phyloP scores from a whole-genome alignment of 2,329 filamentous ascomycete species.

The Trichocomaceae sp. region DNA sequence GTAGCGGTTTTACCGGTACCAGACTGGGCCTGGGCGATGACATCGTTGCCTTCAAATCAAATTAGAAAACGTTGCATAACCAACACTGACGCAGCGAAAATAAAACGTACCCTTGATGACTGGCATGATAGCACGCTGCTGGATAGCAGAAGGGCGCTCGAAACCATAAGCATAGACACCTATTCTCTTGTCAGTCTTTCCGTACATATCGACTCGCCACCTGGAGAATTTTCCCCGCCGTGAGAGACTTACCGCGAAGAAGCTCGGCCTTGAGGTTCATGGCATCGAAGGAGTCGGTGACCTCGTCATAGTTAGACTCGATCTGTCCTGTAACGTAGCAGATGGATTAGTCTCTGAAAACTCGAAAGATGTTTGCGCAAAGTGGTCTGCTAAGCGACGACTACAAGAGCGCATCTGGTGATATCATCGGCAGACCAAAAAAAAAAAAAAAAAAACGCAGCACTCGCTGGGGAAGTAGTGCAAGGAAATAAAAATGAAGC shows the following conservation, averaged over 20 bases:
- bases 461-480: not conserved
- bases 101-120: slow-evolving; percentile 86
- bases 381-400: not conserved
- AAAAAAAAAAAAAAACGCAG: not conserved
- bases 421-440: slow-evolving; percentile 1
- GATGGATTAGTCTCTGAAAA: slow-evolving; percentile 8
- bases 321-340: slow-evolving; percentile 69
- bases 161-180: slow-evolving; percentile 99
- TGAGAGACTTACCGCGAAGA: slow-evolving; percentile 68
- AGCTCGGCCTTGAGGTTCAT: slow-evolving; percentile 98
- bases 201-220: slow-evolving; percentile 17
- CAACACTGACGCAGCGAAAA: not conserved
- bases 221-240: slow-evolving; percentile 17
- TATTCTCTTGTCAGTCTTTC: slow-evolving; percentile 26
- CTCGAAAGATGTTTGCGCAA: slow-evolving; percentile 5
- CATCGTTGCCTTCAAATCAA: slow-evolving; percentile 70
- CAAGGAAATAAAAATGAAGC: slow-evolving; percentile 34
- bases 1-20: slow-evolving; percentile 99
- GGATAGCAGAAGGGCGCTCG: slow-evolving; percentile 98
- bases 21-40: slow-evolving; percentile 98
- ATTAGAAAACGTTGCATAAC: not conserved
- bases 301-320: slow-evolving; percentile 99
- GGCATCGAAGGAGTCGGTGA: slow-evolving; percentile 96
- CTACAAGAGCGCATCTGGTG: slow-evolving; percentile 1
- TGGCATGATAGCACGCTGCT: slow-evolving; percentile 99